These are phyloP conservation scores for Coelastrella sp. DNA, from an alignment of 139 green algal genomes.

Conservation along the genomic window DNA sequence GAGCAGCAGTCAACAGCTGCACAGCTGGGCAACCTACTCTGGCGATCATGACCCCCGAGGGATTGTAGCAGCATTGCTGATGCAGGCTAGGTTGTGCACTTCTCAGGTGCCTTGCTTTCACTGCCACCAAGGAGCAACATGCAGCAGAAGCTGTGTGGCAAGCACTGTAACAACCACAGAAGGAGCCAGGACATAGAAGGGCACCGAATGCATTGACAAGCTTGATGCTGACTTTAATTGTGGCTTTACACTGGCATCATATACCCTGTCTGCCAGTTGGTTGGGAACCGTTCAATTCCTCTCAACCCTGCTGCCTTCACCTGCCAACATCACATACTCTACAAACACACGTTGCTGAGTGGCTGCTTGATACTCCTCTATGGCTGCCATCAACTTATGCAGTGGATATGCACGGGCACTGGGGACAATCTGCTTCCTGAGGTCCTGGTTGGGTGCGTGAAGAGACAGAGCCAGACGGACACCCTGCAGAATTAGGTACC, in stretches of 20 bases:
- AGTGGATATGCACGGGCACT: slow-evolving; percentile 90
- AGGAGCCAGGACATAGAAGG: too few relatives aligned
- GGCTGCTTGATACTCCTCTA: slow-evolving; percentile 81
- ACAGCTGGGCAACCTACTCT: background rate
- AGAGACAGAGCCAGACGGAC: slow-evolving; percentile 94
- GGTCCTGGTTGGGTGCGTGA: slow-evolving; percentile 91
- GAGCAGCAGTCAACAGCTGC: background rate
- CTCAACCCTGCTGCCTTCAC: background rate
- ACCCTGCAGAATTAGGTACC: slow-evolving; percentile 46
- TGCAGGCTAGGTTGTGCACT: too few relatives aligned
- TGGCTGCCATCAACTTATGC: slow-evolving; percentile 79
- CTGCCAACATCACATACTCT: slow-evolving; percentile 95
- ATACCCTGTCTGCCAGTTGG: background rate
- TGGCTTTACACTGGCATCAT: background rate
- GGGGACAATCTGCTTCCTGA: slow-evolving; percentile 90
- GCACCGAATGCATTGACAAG: too few relatives aligned
- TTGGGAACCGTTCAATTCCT: too few relatives aligned
- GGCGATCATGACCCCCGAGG: too few relatives aligned
- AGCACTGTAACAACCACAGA: too few relatives aligned
- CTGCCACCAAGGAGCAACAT: too few relatives aligned
- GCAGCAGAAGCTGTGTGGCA: too few relatives aligned
- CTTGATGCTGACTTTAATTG: too few relatives aligned
- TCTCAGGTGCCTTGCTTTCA: too few relatives aligned
- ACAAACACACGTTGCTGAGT: slow-evolving; percentile 83
- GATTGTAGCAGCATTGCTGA: background rate